Evolutionary conservation across 768 basidiomycete species (phyloP), one percentile per base, ranked within the genome.

Genomic region (Cystofilobasidium bisporidii): DNA sequence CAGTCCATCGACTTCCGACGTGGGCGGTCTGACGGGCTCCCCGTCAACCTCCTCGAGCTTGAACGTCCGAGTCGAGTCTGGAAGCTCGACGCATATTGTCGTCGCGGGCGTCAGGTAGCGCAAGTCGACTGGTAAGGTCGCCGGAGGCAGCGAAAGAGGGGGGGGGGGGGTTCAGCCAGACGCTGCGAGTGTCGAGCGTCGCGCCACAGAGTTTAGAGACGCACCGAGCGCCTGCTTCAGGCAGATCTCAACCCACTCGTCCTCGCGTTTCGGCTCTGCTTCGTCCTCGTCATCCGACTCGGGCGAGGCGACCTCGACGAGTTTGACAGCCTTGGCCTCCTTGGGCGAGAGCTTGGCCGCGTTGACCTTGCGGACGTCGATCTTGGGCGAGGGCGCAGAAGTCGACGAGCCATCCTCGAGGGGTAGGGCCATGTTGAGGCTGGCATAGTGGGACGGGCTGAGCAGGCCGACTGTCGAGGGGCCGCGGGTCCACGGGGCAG

Each of bases 181-280:
- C n/a, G n/a, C n/a, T n/a, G n/a, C n/a, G n/a, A n/a, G 36, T 36
- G 6, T 36, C 36, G 36, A 5, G 36, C 36, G 36, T 36, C 36
- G 36, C 36, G 36, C 36, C 36, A 36, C 36, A 38, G 20, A 10
- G 20, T 14, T 0, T 8, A 17, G 28, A 10, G 6, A 69, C 73
- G 67, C 32, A 75, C 74, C 64, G 3, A 75, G 60, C 0, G 62
- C 50, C 58, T 76, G 74, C 47, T 75, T 75, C 28, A 75, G 10
- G 53, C 73, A 69, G 8, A 71, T 72, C 57, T 71, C 56, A 1
- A 71, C 43, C 73, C 74, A 77, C 24, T 18, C 32, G 18, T 26
- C 50, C 41, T 50, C 62, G 36, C 33, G 61, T 41, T 24, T 50
- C 40, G 30, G 36, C 33, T 12, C 67, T 33, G 9, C 10, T 2